Evolutionary conservation across 2,329 filamentous ascomycete genomes (phyloP), one percentile per base, ranked within the genome.

Genomic region (Trichophyton rubrum): DNA sequence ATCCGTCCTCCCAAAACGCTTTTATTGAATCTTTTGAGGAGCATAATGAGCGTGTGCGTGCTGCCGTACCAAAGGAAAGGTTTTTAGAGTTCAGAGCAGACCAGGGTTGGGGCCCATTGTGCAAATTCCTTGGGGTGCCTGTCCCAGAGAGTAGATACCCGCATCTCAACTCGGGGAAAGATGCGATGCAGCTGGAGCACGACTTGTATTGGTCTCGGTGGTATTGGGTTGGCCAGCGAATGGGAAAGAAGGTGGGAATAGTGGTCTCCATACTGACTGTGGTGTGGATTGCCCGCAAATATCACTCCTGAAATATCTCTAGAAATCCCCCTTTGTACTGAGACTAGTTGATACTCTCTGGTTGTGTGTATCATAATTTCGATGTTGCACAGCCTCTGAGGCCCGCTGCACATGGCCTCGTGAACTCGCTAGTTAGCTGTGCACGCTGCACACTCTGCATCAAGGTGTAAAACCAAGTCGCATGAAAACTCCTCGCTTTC

Each of bases 21-120:
- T 13, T 51, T 27, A 15, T 51, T 51, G 20, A 27, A 15, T 51
- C 45, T 3, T 51, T 51, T 22, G 45, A 51, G 1, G 45, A 80
- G 61, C 80, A 83, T 69, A 80, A 83, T 66, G 79, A 75, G 8
- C 73, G 80, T 65, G 75, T 83, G 22, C 76, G 76, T 60, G 71
- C 70, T 63, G 40, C 81, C 59, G 74, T 76, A 6, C 78, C 79
- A 3, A 68, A 73, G 11, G 79, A 80, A 63, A 75, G 77, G 61
- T 71, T 82, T 41, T 73, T 83, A 53, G 79, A 81, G 66, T 82
- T 80, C 71, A 74, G 76, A 66, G 78, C 81, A 67, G 75, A 76
- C 61, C 77, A 81, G 41, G 80, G 80, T 0, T 79, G 76, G 77
- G 69, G 66, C 15, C 72, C 74, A n/a, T 66, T 79, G 27, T 78